Conservation (phyloP, 768 basidiomycete species). For the Phylloporus sp. region DNA sequence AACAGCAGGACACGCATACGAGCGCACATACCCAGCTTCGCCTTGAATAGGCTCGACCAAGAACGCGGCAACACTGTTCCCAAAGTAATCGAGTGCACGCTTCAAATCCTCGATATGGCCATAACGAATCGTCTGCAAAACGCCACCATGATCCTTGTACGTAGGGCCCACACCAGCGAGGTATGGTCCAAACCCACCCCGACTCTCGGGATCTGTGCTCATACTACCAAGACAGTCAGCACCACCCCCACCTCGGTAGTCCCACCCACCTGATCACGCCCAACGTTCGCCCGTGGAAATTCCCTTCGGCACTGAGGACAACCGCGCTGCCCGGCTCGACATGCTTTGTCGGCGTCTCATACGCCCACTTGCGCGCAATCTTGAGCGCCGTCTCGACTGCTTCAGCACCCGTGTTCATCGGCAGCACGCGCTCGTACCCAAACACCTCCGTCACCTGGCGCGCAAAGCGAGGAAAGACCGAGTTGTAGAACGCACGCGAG, state of each 20-base stretch:
- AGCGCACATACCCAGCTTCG: slow-evolving; percentile 80
- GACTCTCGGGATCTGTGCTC: slow-evolving; percentile 92
- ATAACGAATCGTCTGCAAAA: slow-evolving; percentile 65
- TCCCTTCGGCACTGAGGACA: slow-evolving; percentile 80
- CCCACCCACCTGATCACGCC: slow-evolving; percentile 71
- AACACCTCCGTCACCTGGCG: slow-evolving; percentile 79
- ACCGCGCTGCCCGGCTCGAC: slow-evolving; percentile 62
- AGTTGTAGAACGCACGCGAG: slow-evolving; percentile 95
- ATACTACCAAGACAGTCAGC: slow-evolving; percentile 48
- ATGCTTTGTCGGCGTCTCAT: slow-evolving; percentile 73
- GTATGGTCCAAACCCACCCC: slow-evolving; percentile 88
- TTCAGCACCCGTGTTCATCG: slow-evolving; percentile 99
- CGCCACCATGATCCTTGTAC: slow-evolving; percentile 51
- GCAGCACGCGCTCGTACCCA: slow-evolving; percentile 92
- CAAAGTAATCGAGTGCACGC: slow-evolving; percentile 74
- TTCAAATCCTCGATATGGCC: slow-evolving; percentile 81
- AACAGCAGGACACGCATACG: neutral
- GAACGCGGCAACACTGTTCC: slow-evolving; percentile 85
- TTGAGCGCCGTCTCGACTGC: slow-evolving; percentile 98
- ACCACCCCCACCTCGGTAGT: neutral
- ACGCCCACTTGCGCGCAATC: slow-evolving; percentile 96
- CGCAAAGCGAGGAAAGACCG: slow-evolving; percentile 86
- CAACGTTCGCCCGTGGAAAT: slow-evolving; percentile 94
- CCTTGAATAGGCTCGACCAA: slow-evolving; percentile 98
- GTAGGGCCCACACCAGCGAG: slow-evolving; percentile 80